Percentiles rank a stretch among this genome's conserved stretches.
Evolutionary conservation across 192 early-diverging fungal genomes (phyloP).

Genomic region (Entomortierella chlamydospora): DNA sequence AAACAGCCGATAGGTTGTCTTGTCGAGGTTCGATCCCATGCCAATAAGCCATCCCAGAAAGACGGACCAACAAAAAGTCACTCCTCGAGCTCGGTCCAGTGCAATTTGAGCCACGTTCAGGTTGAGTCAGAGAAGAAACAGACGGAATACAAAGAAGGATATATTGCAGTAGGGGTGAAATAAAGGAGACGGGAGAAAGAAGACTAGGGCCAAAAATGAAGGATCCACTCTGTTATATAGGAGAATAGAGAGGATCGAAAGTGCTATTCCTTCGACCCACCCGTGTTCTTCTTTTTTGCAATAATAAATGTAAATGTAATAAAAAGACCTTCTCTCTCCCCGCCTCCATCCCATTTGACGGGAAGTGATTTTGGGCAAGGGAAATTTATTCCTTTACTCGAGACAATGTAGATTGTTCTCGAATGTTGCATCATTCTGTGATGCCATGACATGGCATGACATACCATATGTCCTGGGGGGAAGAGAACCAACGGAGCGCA

Average conservation of each 20-base stretch:
- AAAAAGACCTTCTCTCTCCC: too few species aligned
- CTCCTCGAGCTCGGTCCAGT: neutral
- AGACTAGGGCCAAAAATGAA: neutral
- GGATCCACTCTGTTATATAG: neutral
- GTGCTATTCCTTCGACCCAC: neutral
- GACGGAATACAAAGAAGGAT: neutral
- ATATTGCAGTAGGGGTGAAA: slow-evolving; percentile 23
- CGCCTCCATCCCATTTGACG: too few species aligned
- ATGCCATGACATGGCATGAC: neutral
- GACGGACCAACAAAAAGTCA: neutral
- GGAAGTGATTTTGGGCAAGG: too few species aligned
- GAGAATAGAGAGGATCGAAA: slow-evolving; percentile 4
- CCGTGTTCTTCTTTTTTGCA: neutral
- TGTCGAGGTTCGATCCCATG: neutral
- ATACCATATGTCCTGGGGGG: neutral
- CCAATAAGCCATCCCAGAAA: neutral
- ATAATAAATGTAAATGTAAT: too few species aligned
- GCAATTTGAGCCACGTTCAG: neutral
- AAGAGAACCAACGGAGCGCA: neutral
- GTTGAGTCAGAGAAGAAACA: neutral
- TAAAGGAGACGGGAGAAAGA: slow-evolving; percentile 1
- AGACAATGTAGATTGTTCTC: too few species aligned
- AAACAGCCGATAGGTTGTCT: too few species aligned
- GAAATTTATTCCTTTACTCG: too few species aligned
- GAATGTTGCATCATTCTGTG: too few species aligned